Evolutionary conservation across 2,329 filamentous ascomycete genomes (phyloP).

Genomic region (Tolypocladium ophioglossoides): DNA sequence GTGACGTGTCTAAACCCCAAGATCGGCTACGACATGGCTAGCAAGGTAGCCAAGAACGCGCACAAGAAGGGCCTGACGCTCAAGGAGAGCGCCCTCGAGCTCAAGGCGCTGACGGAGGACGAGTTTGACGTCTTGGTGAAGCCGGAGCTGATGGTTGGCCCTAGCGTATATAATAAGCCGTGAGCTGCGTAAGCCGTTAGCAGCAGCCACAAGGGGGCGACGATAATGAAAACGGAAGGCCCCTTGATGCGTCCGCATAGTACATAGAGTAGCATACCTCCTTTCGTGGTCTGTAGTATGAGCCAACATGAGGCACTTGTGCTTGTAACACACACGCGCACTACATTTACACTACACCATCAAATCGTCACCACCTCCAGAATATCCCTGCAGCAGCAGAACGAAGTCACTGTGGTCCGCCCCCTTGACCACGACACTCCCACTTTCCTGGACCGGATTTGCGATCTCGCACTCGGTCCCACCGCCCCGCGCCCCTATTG

Average conservation of each 20-base stretch:
- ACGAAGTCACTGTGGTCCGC: too few relatives aligned
- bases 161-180: constrained; percentile 51
- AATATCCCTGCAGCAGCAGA: too few relatives aligned
- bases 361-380: too few relatives aligned
- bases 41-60: constrained; percentile 95
- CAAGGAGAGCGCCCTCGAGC: constrained; percentile 87
- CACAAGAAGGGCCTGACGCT: constrained; percentile 96
- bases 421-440: too few relatives aligned
- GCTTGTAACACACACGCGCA: too few relatives aligned
- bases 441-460: too few relatives aligned
- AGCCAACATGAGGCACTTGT: neutral
- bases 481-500: too few relatives aligned
- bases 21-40: constrained; percentile 95
- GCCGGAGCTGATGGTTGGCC: constrained; percentile 91
- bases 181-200: constrained; percentile 4
- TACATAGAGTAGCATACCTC: neutral
- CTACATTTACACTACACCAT: too few relatives aligned
- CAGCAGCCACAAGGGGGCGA: neutral
- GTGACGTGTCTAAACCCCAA: constrained; percentile 96
- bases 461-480: too few relatives aligned
- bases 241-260: neutral
- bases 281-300: neutral
- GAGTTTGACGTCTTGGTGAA: constrained; percentile 86
- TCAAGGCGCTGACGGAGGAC: constrained; percentile 76
- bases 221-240: neutral